Conservation (phyloP, 75 land plant species). For the Isoetes taiwanensis region DNA sequence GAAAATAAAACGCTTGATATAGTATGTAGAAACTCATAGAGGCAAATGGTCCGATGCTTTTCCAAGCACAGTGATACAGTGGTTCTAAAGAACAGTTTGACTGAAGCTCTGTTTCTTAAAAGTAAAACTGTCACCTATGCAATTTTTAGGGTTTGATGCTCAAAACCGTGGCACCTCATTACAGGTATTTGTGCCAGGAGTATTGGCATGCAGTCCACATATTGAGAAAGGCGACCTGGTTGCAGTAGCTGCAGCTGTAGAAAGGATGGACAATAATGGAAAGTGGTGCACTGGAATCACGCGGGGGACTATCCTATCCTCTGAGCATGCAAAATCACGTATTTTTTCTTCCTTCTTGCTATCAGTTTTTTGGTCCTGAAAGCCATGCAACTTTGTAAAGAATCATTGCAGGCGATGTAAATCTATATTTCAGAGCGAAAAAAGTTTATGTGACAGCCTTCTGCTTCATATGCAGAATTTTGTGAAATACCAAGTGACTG, state of each 20-base stretch:
- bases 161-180: too few species aligned
- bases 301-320: constrained; percentile 61
- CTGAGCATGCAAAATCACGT: constrained; percentile 45
- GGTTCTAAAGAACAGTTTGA: too few species aligned
- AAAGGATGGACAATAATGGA: constrained; percentile 43
- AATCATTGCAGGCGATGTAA: background rate
- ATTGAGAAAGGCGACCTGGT: constrained; percentile 90
- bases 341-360: background rate
- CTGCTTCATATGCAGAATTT: constrained; percentile 35
- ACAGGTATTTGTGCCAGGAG: constrained; percentile 94
- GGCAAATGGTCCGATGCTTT: too few species aligned
- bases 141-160: too few species aligned
- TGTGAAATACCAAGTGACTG: constrained; percentile 41
- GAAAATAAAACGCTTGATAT: too few species aligned
- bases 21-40: too few species aligned
- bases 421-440: background rate
- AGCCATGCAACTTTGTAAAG: too few species aligned
- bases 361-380: background rate
- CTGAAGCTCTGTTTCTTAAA: too few species aligned
- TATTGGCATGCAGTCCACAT: constrained; percentile 88
- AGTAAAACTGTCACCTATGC: too few species aligned
- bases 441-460: background rate
- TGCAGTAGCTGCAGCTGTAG: constrained; percentile 81
- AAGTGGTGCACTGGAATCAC: constrained; percentile 75
- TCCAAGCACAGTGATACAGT: too few species aligned